Conservation (phyloP, 2,329 filamentous ascomycete genomes). For the Mariannaea sp. region DNA sequence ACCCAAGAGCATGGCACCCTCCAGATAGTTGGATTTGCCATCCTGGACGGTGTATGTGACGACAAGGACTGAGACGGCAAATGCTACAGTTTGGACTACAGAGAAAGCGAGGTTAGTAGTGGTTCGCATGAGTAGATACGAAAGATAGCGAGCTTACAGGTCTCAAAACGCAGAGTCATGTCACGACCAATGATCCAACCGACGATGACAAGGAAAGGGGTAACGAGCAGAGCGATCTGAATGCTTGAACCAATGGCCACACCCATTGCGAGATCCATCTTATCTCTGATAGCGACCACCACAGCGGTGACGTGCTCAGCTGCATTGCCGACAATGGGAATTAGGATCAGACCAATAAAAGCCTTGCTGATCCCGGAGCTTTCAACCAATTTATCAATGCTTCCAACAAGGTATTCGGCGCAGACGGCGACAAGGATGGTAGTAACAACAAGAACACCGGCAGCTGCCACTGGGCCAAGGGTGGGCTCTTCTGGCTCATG, state of each 20-base stretch:
- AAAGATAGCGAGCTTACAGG: slow-evolving; percentile 41
- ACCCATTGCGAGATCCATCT: slow-evolving; percentile 75
- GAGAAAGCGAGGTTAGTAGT: slow-evolving; percentile 24
- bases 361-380: slow-evolving; percentile 75
- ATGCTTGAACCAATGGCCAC: slow-evolving; percentile 83
- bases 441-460: slow-evolving; percentile 67
- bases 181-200: slow-evolving; percentile 75
- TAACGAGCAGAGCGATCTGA: slow-evolving; percentile 82
- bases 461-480: slow-evolving; percentile 68
- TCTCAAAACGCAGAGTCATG: slow-evolving; percentile 83
- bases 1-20: slow-evolving; percentile 69
- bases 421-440: slow-evolving; percentile 74
- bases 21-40: slow-evolving; percentile 82
- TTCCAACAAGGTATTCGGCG: slow-evolving; percentile 77
- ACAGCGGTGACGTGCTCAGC: slow-evolving; percentile 83
- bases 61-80: slow-evolving; percentile 75
- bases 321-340: slow-evolving; percentile 80
- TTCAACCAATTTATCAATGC: slow-evolving; percentile 73
- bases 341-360: slow-evolving; percentile 79
- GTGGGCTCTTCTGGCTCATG: slow-evolving; percentile 52
- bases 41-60: slow-evolving; percentile 80
- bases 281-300: slow-evolving; percentile 77
- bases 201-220: slow-evolving; percentile 77
- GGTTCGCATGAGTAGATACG: background rate
- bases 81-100: slow-evolving; percentile 73